These are phyloP conservation scores for Physcomitrium patens DNA, from an alignment of 225 moss, liverwort and hornwort genomes.

Conservation along the genomic window DNA sequence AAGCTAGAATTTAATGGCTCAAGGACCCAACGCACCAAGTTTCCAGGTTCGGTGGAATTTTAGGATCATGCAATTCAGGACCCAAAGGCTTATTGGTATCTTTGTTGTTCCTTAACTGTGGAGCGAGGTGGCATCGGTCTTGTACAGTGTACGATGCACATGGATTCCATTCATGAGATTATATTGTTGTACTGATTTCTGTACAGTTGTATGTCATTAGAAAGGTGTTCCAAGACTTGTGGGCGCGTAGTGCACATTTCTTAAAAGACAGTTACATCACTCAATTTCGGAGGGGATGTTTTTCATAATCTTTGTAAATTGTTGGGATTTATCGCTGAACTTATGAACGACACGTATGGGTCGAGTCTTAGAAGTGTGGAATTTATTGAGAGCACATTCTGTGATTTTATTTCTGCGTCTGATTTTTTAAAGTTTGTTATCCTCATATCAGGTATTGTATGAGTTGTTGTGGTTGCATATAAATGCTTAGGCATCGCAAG, in stretches of 20 bases:
- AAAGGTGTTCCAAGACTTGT: constrained; percentile 42
- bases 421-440: constrained; percentile 4
- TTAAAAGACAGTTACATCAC: constrained; percentile 27
- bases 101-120: constrained; percentile 18
- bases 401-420: background rate
- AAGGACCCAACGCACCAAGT: background rate
- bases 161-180: constrained; percentile 28
- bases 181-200: constrained; percentile 31
- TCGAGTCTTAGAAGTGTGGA: background rate
- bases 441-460: background rate
- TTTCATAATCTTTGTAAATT: constrained; percentile 28
- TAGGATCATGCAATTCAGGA: constrained; percentile 15
- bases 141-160: constrained; percentile 45
- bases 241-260: constrained; percentile 36
- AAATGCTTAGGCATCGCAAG: too few species aligned
- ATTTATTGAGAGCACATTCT: constrained; percentile 10
- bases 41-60: constrained; percentile 29
- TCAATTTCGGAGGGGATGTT: constrained; percentile 30
- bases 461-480: too few species aligned
- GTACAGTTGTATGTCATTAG: constrained; percentile 40
- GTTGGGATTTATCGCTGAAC: constrained; percentile 2
- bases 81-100: constrained; percentile 23
- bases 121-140: constrained; percentile 31
- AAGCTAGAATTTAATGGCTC: constrained; percentile 16
- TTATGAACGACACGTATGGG: constrained; percentile 21